These are phyloP conservation scores for Aspergillus sp. DNA, from an alignment of 2,329 filamentous ascomycete genomes.

Conservation along the genomic window DNA sequence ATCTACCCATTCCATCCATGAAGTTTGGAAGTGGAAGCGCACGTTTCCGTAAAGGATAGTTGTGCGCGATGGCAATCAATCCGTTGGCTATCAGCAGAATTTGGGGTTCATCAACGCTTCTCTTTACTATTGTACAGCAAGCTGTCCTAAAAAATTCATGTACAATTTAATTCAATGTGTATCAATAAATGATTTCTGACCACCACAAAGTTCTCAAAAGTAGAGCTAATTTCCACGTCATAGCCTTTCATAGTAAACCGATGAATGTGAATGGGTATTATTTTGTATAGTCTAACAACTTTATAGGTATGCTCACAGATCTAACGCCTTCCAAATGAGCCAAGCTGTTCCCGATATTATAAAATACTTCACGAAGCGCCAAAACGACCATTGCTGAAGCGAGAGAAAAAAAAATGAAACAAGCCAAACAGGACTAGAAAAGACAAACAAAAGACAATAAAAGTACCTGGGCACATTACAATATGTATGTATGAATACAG, in stretches of 20 bases:
- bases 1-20: background rate
- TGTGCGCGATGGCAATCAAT: background rate
- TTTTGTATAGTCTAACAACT: background rate
- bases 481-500: conserved; percentile 14
- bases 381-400: conserved; percentile 27
- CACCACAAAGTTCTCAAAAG: background rate
- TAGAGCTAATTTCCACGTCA: background rate
- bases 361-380: conserved; percentile 16
- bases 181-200: background rate
- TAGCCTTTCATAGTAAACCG: background rate
- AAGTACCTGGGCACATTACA: conserved; percentile 12
- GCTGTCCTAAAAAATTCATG: background rate
- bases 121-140: background rate
- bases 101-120: background rate
- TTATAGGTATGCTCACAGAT: conserved; percentile 6
- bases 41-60: background rate
- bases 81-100: background rate
- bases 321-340: conserved; percentile 5
- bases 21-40: background rate
- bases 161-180: background rate
- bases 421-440: background rate
- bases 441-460: conserved; percentile 10
- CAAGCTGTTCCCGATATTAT: conserved; percentile 3
- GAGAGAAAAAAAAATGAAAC: conserved; percentile 19
- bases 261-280: background rate